Evolutionary conservation across 2,329 filamentous ascomycete genomes (phyloP), one percentile per base, ranked within the genome.

Genomic region (Escovopsis sp.): DNA sequence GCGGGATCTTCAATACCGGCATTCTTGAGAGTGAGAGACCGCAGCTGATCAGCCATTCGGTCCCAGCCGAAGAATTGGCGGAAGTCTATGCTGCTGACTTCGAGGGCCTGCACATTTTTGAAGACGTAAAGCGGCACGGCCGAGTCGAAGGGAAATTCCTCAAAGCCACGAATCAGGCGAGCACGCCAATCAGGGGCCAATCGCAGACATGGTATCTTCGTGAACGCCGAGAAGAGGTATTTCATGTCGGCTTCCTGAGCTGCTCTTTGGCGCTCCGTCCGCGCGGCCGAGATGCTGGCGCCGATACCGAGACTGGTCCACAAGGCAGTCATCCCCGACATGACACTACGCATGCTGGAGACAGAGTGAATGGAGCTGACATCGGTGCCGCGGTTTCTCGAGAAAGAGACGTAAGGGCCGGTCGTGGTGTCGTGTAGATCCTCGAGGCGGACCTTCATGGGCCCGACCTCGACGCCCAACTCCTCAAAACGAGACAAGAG

Each of bases 11-110:
- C 86, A 31, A 98, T 68, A 43, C 79, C 76, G 37, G 83, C 88
- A 46, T 86, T 76, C 60, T 86, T 94, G 44, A 98, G 66, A 3
- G 83, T 90, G 43, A 98, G 66, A 42, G 85, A 92, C 40, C 86
- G 78, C 42, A 98, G 63, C 55, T 94, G 87, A 52, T 98, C 90
- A 8, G 90, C 82, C 37, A 96, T 62, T 39, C 82, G 76, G 54
- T 98, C 88, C 90, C 90, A 98, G 39, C 90, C 90, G 58, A 86
- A 94, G 60, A 96, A 94, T 48, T 94, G 87, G 41, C 90, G 76
- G 53, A 94, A 94, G 57, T 98, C 90, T 52, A 96, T 80, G 59
- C 92, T 87, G 60, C 79, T 87, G 35, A 98, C 83, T 56, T 98
- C 90, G 43, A 98, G 68, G 16, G 85, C 81, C 58, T 88, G 88